Conservation (phyloP, 2,329 filamentous ascomycete genomes). For the Intubia oerlemansii region DNA sequence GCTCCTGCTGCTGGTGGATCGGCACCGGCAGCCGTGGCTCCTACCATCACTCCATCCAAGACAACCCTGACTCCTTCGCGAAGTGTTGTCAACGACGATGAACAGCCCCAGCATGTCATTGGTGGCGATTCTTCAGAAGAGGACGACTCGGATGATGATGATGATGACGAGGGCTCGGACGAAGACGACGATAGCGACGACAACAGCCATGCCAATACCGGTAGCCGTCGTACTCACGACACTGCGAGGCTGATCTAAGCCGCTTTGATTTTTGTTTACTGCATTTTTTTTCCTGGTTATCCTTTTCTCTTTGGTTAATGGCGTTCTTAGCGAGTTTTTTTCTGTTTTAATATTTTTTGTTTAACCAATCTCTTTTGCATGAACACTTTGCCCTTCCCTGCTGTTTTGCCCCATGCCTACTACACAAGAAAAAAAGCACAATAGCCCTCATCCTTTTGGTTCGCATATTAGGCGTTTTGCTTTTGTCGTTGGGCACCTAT, state of each 20-base stretch:
- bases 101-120: slow-evolving; percentile 27
- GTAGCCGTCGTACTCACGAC: slow-evolving; percentile 1
- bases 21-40: slow-evolving; percentile 12
- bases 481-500: too few species aligned
- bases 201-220: neutral
- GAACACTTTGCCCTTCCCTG: too few species aligned
- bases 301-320: too few species aligned
- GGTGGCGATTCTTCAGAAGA: too few species aligned
- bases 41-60: too few species aligned
- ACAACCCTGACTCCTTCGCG: too few species aligned
- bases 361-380: neutral
- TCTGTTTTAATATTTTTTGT: neutral
- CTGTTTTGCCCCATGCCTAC: too few species aligned
- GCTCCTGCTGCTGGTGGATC: slow-evolving; percentile 8
- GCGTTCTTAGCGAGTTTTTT: too few species aligned
- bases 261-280: neutral
- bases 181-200: too few species aligned
- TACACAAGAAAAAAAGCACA: too few species aligned
- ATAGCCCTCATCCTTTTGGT: too few species aligned
- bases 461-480: too few species aligned
- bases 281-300: neutral
- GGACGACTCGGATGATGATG: slow-evolving; percentile 21
- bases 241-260: slow-evolving; percentile 3
- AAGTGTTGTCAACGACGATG: slow-evolving; percentile 10
- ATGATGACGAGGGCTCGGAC: slow-evolving; percentile 13